These are phyloP conservation scores for Stentor roeselii DNA, from an alignment of 73 alveolate species.

Conservation along the genomic window DNA sequence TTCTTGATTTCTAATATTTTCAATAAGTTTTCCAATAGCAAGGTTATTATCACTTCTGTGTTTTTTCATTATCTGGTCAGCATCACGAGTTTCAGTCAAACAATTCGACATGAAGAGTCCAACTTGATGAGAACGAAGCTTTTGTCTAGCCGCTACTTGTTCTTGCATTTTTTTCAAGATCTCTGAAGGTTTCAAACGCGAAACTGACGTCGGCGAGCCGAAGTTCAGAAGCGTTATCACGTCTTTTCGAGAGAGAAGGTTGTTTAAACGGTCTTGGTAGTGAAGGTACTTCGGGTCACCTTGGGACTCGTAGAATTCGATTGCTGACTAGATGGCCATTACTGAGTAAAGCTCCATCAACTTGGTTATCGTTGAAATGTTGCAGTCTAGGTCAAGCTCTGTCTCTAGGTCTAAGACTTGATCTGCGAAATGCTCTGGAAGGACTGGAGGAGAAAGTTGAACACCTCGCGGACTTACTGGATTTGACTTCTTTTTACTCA, in stretches of 20 bases:
- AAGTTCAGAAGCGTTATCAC: conserved; percentile 4
- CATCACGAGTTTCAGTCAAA: neutral
- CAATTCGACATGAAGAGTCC: neutral
- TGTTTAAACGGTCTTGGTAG: conserved; percentile 26
- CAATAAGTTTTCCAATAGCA: neutral
- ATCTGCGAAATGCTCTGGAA: conserved; percentile 22
- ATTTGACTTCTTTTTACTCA: neutral
- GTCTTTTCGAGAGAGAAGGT: conserved; percentile 12
- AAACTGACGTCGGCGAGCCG: neutral
- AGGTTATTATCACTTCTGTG: neutral
- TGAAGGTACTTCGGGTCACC: conserved; percentile 14
- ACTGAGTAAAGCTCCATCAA: conserved; percentile 20
- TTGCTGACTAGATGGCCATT: conserved; percentile 9
- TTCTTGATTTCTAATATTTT: conserved; percentile 8
- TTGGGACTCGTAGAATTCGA: conserved; percentile 18
- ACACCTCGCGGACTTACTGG: neutral
- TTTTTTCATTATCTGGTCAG: neutral
- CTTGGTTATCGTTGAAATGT: neutral
- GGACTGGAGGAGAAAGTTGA: neutral
- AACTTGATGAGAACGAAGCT: neutral
- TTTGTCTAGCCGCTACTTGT: neutral
- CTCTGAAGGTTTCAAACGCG: neutral
- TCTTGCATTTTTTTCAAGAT: neutral
- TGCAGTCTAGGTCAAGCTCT: neutral
- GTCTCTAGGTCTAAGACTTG: conserved; percentile 16